Evolutionary conservation across 2,329 filamentous ascomycete species (phyloP).

Genomic region (Colletotrichum abscissum): DNA sequence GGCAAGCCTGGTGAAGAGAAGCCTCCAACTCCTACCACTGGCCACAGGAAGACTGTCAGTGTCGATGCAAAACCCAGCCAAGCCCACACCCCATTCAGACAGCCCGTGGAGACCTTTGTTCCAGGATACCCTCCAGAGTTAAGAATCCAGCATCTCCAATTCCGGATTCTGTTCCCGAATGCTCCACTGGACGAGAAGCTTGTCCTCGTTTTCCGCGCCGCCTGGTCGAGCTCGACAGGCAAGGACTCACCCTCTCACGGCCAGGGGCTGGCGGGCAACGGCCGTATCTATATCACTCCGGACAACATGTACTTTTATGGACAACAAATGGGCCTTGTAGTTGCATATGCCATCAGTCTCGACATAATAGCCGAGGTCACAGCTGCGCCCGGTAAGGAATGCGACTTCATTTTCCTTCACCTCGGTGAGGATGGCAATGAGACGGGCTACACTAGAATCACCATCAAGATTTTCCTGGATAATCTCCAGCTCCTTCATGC

Average conservation of each 20-base stretch:
- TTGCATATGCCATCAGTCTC: constrained; percentile 82
- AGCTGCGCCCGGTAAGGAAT: constrained; percentile 87
- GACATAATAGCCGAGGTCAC: constrained; percentile 88
- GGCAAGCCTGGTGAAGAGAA: constrained; percentile 43
- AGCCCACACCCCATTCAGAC: constrained; percentile 43
- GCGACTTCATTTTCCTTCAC: constrained; percentile 92
- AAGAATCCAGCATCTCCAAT: constrained; percentile 90
- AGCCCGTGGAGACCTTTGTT: constrained; percentile 69
- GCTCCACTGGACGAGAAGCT: constrained; percentile 83
- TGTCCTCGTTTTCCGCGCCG: constrained; percentile 91
- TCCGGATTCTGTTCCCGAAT: constrained; percentile 88
- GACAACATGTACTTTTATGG: constrained; percentile 96
- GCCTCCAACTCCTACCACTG: constrained; percentile 20
- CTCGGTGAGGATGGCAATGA: constrained; percentile 71
- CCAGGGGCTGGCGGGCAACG: constrained; percentile 68
- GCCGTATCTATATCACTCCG: constrained; percentile 88
- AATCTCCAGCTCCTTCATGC: constrained; percentile 84
- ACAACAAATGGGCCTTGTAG: constrained; percentile 89
- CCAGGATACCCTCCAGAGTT: constrained; percentile 84
- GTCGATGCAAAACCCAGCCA: constrained; percentile 49
- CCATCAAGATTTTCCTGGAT: constrained; percentile 93
- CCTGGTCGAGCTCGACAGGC: constrained; percentile 73
- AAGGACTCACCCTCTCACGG: constrained; percentile 53
- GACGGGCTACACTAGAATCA: constrained; percentile 77
- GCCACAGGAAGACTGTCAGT: constrained; percentile 58